Percentiles rank a stretch among this genome's conserved stretches.
Evolutionary conservation across 2,329 filamentous ascomycete species (phyloP).

Genomic region (Lecanoromycetidae sp.): DNA sequence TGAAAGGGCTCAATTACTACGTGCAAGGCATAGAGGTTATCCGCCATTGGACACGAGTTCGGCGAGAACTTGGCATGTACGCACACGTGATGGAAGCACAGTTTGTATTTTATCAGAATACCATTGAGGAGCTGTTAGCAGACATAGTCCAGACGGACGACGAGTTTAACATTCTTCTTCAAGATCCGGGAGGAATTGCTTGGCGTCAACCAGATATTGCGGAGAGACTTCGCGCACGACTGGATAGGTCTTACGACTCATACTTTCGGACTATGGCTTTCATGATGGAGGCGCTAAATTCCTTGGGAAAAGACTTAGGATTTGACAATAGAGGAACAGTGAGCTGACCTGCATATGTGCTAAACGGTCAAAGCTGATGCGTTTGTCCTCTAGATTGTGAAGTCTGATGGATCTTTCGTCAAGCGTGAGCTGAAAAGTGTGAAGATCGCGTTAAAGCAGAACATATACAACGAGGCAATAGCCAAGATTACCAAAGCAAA

Average conservation of each 20-base stretch:
- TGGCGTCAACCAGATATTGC: slow-evolving; percentile 16
- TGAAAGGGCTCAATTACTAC: slow-evolving; percentile 26
- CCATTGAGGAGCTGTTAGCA: slow-evolving; percentile 16
- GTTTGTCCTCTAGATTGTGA: neutral
- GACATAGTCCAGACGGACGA: slow-evolving; percentile 17
- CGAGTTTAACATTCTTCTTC: slow-evolving; percentile 15
- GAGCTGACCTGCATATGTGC: no score
- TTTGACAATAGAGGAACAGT: neutral
- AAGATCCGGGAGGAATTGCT: slow-evolving; percentile 11
- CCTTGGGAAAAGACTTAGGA: slow-evolving; percentile 8
- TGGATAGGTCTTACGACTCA: slow-evolving; percentile 14
- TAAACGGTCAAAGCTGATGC: no score
- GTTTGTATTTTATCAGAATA: slow-evolving; percentile 15
- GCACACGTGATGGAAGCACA: slow-evolving; percentile 16
- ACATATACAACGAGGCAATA: slow-evolving; percentile 15
- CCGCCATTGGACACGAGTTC: slow-evolving; percentile 23
- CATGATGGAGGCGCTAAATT: neutral
- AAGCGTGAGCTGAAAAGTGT: slow-evolving; percentile 9
- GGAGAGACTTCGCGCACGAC: slow-evolving; percentile 11
- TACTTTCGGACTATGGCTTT: slow-evolving; percentile 6
- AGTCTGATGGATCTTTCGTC: slow-evolving; percentile 5
- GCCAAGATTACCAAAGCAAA: slow-evolving; percentile 19
- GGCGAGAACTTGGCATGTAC: slow-evolving; percentile 12
- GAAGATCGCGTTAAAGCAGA: neutral
- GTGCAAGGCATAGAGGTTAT: slow-evolving; percentile 30